These are phyloP conservation scores for Podaxis sp. DNA, from an alignment of 768 basidiomycete genomes.

Conservation along the genomic window DNA sequence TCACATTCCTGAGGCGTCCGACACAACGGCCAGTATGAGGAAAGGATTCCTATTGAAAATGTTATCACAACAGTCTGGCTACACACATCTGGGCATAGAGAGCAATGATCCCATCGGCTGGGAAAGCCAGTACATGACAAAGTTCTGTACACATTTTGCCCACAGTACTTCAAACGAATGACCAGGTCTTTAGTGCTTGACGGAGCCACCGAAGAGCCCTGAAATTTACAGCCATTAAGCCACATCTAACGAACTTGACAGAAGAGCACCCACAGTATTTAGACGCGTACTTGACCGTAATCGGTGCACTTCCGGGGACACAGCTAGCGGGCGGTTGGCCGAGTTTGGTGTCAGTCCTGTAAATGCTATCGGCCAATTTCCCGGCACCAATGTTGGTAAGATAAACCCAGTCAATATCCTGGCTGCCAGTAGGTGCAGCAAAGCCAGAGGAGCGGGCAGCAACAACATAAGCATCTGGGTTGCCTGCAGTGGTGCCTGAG, in stretches of 20 bases:
- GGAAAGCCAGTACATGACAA: neutral
- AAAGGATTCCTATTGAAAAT: no score
- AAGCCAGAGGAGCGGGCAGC: conserved; percentile 36
- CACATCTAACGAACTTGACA: neutral
- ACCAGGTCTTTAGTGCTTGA: neutral
- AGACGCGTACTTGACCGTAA: conserved; percentile 49
- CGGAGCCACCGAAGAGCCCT: conserved; percentile 8
- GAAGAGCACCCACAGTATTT: conserved; percentile 43
- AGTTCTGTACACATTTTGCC: neutral
- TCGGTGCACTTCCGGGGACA: conserved; percentile 34
- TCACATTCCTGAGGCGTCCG: no score
- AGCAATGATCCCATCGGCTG: neutral
- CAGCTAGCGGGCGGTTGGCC: conserved; percentile 52
- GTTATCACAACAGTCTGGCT: no score
- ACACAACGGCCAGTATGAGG: no score
- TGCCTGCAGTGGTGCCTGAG: conserved; percentile 30
- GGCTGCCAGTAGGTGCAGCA: conserved; percentile 27
- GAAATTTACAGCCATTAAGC: neutral
- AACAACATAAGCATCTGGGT: conserved; percentile 39
- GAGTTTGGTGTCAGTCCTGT: conserved; percentile 45
- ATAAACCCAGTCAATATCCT: conserved; percentile 52
- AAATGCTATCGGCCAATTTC: conserved; percentile 43
- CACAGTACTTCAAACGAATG: neutral
- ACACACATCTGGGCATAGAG: neutral
- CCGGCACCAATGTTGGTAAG: conserved; percentile 39